Base-by-base conservation (phyloP, 2,329 filamentous ascomycete species). In the Furcasterigmium sp. region DNA sequence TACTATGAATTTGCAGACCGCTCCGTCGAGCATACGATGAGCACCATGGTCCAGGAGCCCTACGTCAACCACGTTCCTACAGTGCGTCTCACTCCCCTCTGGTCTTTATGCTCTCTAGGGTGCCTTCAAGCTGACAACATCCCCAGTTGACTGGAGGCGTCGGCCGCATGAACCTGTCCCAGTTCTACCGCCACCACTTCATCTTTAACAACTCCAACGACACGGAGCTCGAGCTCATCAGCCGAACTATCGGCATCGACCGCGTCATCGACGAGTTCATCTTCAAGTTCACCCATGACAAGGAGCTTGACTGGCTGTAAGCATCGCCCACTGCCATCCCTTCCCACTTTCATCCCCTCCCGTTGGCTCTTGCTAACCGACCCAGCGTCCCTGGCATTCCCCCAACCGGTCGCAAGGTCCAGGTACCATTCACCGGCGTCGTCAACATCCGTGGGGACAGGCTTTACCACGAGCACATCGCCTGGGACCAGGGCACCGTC, bases 11-110 rank as follows among this genome's bases (percentile, higher is more conserved):
- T 91, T 57, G 78, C 62, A 2, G 78, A 82, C 43, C 73, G 84
- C 10, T 78, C 77, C 3, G 84, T 88, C 0, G 79, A 80, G 48
- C 76, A 80, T 50, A 91, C 85, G 0, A 90, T 91, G 85, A 72
- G 71, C n/a, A 90, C 85, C 0, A 90, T 91, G 85, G 84, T 89
- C 2, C 72, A 82, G 37, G 80, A 88, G 58, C 86, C 85, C 2
- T 89, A 90, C 54, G 85, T 91, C 2, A 90, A 90, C 55, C 84
- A 90, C 56, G 70, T 89, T 2, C 82, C 85, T 0, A 88, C 84
- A 1, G n/a, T 19, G 17, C 8, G 1, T 3, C n/a, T n/a, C n/a
- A n/a, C n/a, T n/a, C n/a, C n/a, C n/a, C n/a, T n/a, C n/a, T n/a
- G n/a, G n/a, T n/a, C n/a, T n/a, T n/a, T n/a, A n/a, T n/a, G n/a